Evolutionary conservation across 768 basidiomycete genomes (phyloP), one percentile per base, ranked within the genome.

Genomic region (Rhodotorula graminis): DNA sequence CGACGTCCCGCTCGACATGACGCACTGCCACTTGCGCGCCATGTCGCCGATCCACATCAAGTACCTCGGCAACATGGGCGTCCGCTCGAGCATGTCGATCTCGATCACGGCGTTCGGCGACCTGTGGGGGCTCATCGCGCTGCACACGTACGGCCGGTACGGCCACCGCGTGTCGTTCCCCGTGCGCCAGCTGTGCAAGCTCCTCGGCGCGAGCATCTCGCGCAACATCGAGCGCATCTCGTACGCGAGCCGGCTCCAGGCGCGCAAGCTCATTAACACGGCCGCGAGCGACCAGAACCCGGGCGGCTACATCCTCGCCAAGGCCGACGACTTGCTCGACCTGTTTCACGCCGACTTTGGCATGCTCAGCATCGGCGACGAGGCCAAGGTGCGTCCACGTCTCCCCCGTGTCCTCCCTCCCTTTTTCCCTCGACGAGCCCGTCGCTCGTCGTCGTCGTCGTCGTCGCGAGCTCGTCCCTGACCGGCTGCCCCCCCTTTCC

Each of bases 81-180:
- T 92, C 0, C 85, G 89, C 52, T 88, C 90, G 3, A 90, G 89
- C 14, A 91, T 91, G 90, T 91, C 89, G n/a, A 85, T 92, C 59
- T 88, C 89, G 11, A 89, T 92, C 76, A 85, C 89, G 81, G 88
- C 89, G 0, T 93, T 91, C 76, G 89, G 87, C 44, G 83, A 86
- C 29, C 82, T 92, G 2, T 93, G 91, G 91, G 91, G 90, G 50
- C 83, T 76, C n/a, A 44, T 76, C 44, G 52, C 70, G 3, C 49
- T 69, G 9, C 68, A 72, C 71, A 68, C 67, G n/a, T 64, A 91
- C 75, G 90, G 91, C 2, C 72, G 83, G 19, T 84, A 85, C 72
- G 90, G 91, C n/a, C 90, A 90, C 87, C 86, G 91, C 18, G 89
- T 92, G 12, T 90, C 90, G 3, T 91, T 92, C 81, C 89, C 89